Base-by-base conservation (phyloP, 2,329 filamentous ascomycete species). In the Paecilomyces sp. region DNA sequence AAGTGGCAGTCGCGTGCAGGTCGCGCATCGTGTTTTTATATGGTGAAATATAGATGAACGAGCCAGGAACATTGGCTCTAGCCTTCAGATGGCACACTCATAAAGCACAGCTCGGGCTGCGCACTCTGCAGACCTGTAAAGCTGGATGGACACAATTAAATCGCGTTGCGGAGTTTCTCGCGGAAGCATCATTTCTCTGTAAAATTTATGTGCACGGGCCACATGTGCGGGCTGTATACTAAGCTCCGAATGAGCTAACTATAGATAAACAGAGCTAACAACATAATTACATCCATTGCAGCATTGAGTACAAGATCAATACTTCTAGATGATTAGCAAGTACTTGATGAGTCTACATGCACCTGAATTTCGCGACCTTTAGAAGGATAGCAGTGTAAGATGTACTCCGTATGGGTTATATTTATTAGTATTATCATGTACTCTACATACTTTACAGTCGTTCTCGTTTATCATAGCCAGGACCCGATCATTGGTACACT, bases 401-500 rank as follows among this genome's bases (percentile, higher is more conserved):
- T 28, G n/a, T 18, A 22, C 22, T 22, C 22, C 22, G 22, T 22
- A 47, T 18, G n/a, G 7, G n/a, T 22, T n/a, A 47, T 47, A 33
- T 33, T 28, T 47, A 47, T 47, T 22, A 47, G 41, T 18, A 47
- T 8, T 54, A 54, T 54, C 22, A 54, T 54, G 22, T 54, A 47
- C 41, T 47, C 2, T 47, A 47, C 41, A 47, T 47, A 47, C 41
- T 22, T 47, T 47, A 47, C 41, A 47, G 8, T 47, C 41, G 41
- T 47, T 47, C 8, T 47, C 41, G 41, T 47, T 47, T 33, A 47
- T 73, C 67, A 82, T 65, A 80, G 69, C 77, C 80, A 85, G 57
- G 73, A 69, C 1, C 81, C 80, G 57, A 88, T 69, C 12, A 87
- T 65, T 1, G 86, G 86, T 51, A 88, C 79, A 57, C 79, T 80